Percentiles rank a stretch among this genome's conserved stretches.
Evolutionary conservation across 2,329 filamentous ascomycete species (phyloP).

Genomic region (Escovopsis sp.): DNA sequence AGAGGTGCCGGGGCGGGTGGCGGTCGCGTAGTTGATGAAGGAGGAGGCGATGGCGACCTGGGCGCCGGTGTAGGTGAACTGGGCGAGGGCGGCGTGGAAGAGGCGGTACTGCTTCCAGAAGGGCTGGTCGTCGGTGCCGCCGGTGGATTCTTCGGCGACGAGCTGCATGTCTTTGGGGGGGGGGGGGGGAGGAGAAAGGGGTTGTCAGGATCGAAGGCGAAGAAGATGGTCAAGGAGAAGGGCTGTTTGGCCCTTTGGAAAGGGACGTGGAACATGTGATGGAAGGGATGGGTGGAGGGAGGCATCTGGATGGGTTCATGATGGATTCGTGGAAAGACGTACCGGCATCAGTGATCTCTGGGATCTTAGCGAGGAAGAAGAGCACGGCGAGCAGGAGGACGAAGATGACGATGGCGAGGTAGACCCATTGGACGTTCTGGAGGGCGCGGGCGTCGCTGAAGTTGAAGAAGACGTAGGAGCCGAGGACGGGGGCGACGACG

Average conservation of each 20-base stretch:
- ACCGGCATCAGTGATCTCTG: constrained; percentile 47
- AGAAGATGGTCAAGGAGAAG: too few relatives aligned
- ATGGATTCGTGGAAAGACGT: constrained; percentile 6
- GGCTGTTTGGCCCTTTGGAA: too few relatives aligned
- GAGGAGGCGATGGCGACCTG: constrained; percentile 52
- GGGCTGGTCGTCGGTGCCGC: constrained; percentile 41
- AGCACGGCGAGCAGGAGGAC: constrained; percentile 49
- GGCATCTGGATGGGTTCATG: too few relatives aligned
- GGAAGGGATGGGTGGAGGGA: too few relatives aligned
- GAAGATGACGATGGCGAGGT: constrained; percentile 57
- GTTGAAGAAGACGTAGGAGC: constrained; percentile 59
- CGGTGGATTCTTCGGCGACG: constrained; percentile 39
- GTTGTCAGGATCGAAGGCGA: not conserved
- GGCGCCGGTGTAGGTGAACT: constrained; percentile 66
- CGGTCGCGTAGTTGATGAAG: constrained; percentile 59
- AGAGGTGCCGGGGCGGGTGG: constrained; percentile 37
- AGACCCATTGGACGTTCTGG: constrained; percentile 60
- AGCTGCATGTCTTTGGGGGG: constrained; percentile 43
- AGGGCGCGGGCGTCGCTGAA: constrained; percentile 41
- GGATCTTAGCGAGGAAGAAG: constrained; percentile 53
- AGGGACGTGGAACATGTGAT: too few relatives aligned
- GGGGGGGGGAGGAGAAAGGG: too few relatives aligned
- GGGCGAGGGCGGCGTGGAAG: constrained; percentile 60
- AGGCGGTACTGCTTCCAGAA: constrained; percentile 57
- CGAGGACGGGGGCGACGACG: constrained; percentile 56